Evolutionary conservation across 768 basidiomycete genomes (phyloP).

Genomic region (Hericium coralloides): DNA sequence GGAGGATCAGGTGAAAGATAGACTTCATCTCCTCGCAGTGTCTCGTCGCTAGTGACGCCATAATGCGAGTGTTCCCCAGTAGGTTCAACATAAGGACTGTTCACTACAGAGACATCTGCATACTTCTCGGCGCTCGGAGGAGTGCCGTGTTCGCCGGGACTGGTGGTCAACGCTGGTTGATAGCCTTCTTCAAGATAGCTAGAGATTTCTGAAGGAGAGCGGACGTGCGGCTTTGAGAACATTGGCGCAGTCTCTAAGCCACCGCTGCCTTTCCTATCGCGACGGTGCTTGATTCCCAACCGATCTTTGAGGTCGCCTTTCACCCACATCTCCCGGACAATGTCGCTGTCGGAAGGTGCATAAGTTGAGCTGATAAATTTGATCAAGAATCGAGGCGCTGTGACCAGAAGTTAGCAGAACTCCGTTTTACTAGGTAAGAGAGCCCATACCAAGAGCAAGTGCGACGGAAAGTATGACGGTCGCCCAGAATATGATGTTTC

Average conservation of each 20-base stretch:
- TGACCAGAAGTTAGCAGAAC: background rate
- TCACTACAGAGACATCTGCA: background rate
- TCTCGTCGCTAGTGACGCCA: background rate
- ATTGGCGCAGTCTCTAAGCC: constrained; percentile 63
- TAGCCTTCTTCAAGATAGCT: constrained; percentile 29
- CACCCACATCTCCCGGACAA: constrained; percentile 91
- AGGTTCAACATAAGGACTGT: background rate
- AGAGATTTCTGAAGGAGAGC: constrained; percentile 57
- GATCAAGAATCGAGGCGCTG: constrained; percentile 76
- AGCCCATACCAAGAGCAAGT: constrained; percentile 59
- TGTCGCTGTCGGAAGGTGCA: constrained; percentile 76
- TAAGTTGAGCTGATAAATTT: constrained; percentile 68
- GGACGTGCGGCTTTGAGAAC: constrained; percentile 53
- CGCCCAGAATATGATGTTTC: constrained; percentile 78
- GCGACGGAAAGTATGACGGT: constrained; percentile 60
- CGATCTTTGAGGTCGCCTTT: constrained; percentile 73
- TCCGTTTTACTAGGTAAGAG: background rate
- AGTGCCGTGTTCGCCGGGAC: constrained; percentile 18
- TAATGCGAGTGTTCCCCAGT: background rate
- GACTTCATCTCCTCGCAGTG: background rate
- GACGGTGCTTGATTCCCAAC: constrained; percentile 56
- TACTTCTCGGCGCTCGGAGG: background rate
- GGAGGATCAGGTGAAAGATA: background rate
- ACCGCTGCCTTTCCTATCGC: constrained; percentile 39
- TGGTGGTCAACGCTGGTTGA: constrained; percentile 34